Conservation (phyloP, 202 grass and related monocot species). For the Panicum virgatum region DNA sequence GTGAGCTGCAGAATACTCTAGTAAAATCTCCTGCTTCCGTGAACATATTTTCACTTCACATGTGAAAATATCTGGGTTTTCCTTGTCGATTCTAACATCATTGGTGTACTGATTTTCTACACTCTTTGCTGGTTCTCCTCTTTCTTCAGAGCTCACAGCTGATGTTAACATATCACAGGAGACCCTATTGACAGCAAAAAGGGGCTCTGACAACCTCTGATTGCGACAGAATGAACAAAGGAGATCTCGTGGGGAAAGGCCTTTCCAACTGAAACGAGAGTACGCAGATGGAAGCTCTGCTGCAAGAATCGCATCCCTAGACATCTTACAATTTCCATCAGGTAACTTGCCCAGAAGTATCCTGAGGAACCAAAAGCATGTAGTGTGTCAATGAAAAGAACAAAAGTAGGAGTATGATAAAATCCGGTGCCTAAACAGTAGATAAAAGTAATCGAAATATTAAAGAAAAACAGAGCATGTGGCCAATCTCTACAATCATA, state of each 20-base stretch:
- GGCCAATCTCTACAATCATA: background rate
- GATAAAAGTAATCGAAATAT: conserved; percentile 1
- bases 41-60: conserved; percentile 76
- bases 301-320: conserved; percentile 68
- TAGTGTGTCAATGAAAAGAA: conserved; percentile 25
- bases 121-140: conserved; percentile 6
- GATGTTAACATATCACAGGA: conserved; percentile 36
- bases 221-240: conserved; percentile 78
- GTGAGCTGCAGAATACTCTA: conserved; percentile 61
- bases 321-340: conserved; percentile 81
- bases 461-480: conserved; percentile 3
- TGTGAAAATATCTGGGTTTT: conserved; percentile 49
- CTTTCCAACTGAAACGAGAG: conserved; percentile 76
- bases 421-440: background rate
- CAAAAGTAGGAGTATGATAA: conserved; percentile 17
- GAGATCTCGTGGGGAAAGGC: conserved; percentile 67
- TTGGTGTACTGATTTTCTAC: conserved; percentile 25
- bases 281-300: conserved; percentile 77
- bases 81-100: conserved; percentile 38
- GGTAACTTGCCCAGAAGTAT: conserved; percentile 78
- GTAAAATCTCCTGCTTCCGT: conserved; percentile 54
- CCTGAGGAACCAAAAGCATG: conserved; percentile 54
- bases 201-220: conserved; percentile 72
- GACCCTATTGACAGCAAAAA: conserved; percentile 49
- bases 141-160: conserved; percentile 28